Evolutionary conservation across 2,329 filamentous ascomycete species (phyloP).

Genomic region (Ascochyta lentis): DNA sequence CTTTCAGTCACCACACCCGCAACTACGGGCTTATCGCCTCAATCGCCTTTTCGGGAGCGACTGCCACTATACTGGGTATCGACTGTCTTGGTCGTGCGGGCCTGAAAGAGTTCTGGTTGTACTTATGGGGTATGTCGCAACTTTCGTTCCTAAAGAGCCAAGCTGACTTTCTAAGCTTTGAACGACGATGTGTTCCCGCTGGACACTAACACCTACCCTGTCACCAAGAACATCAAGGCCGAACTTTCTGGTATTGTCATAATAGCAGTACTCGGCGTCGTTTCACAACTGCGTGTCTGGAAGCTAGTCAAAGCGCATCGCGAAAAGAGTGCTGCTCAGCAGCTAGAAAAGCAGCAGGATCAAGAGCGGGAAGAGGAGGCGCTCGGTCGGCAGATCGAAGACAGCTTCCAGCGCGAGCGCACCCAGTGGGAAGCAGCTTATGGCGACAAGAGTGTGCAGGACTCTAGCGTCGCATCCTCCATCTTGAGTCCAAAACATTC

Average conservation of each 20-base stretch:
- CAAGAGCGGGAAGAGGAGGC: constrained; percentile 72
- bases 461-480: constrained; percentile 60
- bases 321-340: constrained; percentile 54
- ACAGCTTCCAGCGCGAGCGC: constrained; percentile 66
- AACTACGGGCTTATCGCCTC: constrained; percentile 77
- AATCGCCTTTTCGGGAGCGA: constrained; percentile 83
- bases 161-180: constrained; percentile 57
- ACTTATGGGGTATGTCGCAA: constrained; percentile 73
- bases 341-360: constrained; percentile 62
- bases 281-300: constrained; percentile 89
- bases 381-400: constrained; percentile 71
- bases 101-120: constrained; percentile 95
- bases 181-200: constrained; percentile 81
- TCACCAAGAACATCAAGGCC: constrained; percentile 85
- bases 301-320: constrained; percentile 70
- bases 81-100: constrained; percentile 92
- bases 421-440: constrained; percentile 80
- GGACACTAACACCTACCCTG: constrained; percentile 76
- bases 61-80: constrained; percentile 79
- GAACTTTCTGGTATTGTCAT: constrained; percentile 82
- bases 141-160: constrained; percentile 3
- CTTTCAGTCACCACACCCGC: constrained; percentile 74
- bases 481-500: constrained; percentile 43
- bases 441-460: constrained; percentile 62
- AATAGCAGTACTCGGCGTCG: constrained; percentile 74